A percentile compares a stretch with the other conserved stretches of the same genome.
Evolutionary conservation across 768 basidiomycete species (phyloP).

Genomic region (Sistotremastrum niveocremeum): DNA sequence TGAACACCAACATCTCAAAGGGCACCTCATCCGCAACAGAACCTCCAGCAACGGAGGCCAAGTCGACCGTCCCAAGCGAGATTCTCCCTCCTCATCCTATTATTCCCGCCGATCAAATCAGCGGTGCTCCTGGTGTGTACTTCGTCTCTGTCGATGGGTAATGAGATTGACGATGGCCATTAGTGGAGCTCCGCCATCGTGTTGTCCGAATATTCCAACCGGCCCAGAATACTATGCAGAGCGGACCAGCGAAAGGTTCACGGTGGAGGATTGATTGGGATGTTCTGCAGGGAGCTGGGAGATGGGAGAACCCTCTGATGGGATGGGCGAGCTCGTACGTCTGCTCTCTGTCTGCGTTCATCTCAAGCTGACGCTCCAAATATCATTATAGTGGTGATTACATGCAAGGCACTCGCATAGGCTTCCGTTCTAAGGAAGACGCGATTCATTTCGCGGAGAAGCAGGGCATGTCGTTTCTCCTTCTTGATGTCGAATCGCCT

Average conservation of each 20-base stretch:
- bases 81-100: conserved; percentile 40
- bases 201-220: conserved; percentile 87
- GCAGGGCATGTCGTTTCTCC: conserved; percentile 47
- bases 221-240: conserved; percentile 90
- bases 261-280: conserved; percentile 96
- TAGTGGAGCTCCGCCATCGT: conserved; percentile 77
- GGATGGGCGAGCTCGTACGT: conserved; percentile 91
- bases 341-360: background rate
- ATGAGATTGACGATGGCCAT: background rate
- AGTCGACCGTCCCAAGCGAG: conserved; percentile 22
- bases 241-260: conserved; percentile 70
- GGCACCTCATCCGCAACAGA: too few species aligned
- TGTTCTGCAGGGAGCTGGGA: conserved; percentile 70
- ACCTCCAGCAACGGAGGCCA: too few species aligned
- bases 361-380: background rate
- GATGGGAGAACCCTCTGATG: conserved; percentile 99
- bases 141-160: background rate
- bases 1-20: too few species aligned
- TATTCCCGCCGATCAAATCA: conserved; percentile 67
- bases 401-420: conserved; percentile 79
- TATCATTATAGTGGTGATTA: conserved; percentile 63
- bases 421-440: conserved; percentile 78
- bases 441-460: conserved; percentile 94
- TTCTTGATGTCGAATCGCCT: background rate
- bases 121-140: conserved; percentile 69